Conservation (phyloP, 208 protist genomes). For the Trypanosoma boissoni region DNA sequence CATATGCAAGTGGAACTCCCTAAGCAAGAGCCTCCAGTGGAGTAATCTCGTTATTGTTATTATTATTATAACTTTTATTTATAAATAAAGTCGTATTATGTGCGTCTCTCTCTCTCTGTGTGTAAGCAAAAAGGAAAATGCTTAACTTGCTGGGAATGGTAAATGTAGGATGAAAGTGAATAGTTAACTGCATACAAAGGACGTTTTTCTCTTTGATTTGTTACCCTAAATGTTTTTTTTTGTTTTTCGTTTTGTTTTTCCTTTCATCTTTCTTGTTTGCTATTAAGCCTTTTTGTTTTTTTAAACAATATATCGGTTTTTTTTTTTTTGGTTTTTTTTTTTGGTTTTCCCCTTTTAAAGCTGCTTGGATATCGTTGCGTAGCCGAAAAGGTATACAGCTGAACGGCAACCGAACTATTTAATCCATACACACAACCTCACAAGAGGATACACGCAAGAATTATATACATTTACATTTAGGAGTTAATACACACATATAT, state of each 20-base stretch:
- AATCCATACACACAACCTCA: not conserved
- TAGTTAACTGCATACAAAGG: not conserved
- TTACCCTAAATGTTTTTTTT: constrained; percentile 14
- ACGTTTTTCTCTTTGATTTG: constrained; percentile 1
- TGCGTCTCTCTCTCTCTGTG: not conserved
- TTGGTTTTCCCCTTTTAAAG: constrained; percentile 1
- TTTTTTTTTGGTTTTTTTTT: constrained; percentile 9
- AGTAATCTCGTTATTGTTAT: no score
- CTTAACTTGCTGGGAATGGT: no score
- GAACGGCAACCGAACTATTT: no score
- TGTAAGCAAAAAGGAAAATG: no score
- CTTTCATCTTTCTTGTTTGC: constrained; percentile 4
- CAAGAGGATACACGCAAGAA: not conserved
- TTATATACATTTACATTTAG: not conserved
- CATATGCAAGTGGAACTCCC: constrained; percentile 17
- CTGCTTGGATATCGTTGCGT: no score
- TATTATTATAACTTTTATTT: no score
- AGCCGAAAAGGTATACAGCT: no score
- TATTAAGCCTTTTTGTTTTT: not conserved
- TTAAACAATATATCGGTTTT: constrained; percentile 10
- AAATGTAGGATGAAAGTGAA: no score
- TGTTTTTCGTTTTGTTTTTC: constrained; percentile 8
- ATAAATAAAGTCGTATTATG: not conserved
- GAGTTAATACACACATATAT: not conserved
- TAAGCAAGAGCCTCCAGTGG: no score